Evolutionary conservation across 1,284 basidiomycete species (phyloP).

Genomic region (Cryptococcus deneoformans): DNA sequence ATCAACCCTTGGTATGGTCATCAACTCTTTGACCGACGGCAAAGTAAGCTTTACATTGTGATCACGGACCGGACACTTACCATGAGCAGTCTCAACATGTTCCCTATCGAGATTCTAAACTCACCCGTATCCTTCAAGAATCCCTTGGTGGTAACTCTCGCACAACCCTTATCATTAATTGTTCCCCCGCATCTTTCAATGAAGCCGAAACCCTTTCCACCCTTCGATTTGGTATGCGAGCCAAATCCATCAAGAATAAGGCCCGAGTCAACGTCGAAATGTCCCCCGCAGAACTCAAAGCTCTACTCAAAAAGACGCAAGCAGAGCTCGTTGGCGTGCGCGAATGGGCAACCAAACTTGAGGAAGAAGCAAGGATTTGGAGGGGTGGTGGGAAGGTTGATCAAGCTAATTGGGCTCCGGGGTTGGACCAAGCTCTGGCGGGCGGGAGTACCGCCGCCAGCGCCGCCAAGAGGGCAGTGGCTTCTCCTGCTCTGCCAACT

Average conservation of each 20-base stretch:
- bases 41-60: slow-evolving; percentile 60
- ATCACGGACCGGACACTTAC: slow-evolving; percentile 3
- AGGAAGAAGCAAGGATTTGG: slow-evolving; percentile 91
- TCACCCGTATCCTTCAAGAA: slow-evolving; percentile 99
- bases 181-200: slow-evolving; percentile 96
- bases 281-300: slow-evolving; percentile 94
- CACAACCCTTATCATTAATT: slow-evolving; percentile 98
- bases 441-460: slow-evolving; percentile 14
- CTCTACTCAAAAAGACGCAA: slow-evolving; percentile 84
- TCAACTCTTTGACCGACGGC: slow-evolving; percentile 95
- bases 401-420: slow-evolving; percentile 73
- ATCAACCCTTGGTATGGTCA: slow-evolving; percentile 98
- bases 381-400: slow-evolving; percentile 83
- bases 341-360: slow-evolving; percentile 83
- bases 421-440: slow-evolving; percentile 9
- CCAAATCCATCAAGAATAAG: slow-evolving; percentile 99
- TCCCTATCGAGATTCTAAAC: slow-evolving; percentile 98
- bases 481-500: slow-evolving; percentile 60
- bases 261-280: slow-evolving; percentile 98
- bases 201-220: slow-evolving; percentile 97
- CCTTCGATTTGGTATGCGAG: slow-evolving; percentile 96
- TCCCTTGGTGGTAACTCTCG: slow-evolving; percentile 98
- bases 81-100: slow-evolving; percentile 81
- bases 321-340: slow-evolving; percentile 78
- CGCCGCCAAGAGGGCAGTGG: slow-evolving; percentile 49